Base-by-base conservation (phyloP, 257 asterid species). In the Plantago ovata region DNA sequence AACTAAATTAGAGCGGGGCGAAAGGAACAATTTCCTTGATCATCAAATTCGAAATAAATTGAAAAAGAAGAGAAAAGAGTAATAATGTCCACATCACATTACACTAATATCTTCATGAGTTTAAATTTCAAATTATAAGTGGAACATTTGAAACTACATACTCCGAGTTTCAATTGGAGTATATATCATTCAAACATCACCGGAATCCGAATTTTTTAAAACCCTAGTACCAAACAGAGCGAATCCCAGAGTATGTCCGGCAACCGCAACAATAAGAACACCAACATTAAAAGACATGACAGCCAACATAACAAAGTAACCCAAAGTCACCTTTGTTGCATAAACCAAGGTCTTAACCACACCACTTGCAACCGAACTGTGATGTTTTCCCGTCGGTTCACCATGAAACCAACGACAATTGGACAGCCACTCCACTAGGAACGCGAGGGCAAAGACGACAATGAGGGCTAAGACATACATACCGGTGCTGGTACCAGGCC, bases 211-310 rank as follows among this genome's bases (percentile, higher is more conserved):
- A 16, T 65, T 68, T 20, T 72, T 76, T 56, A 76, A 83, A 64
- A 59, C 36, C 68, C 84, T 53, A 49, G 80, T 74, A 3, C 85
- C 83, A 53, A 87, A 87, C 11, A 84, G 11, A 21, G 84, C 72
- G 58, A 74, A 82, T 13, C 94, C 91, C 6, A 82, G 19, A 6
- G 65, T 10, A n/a, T 84, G 94, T 2, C 94, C 96, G 0, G 56
- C 76, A 13, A 87, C 38, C 3, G 87, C 94, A 2, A 69, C 91
- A 44, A 81, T 63, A 24, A 87, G 74, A 8, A 75, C 85, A 0
- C 91, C 95, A 11, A 36, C 81, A 42, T 84, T 87, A 62, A 84
- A 87, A 12, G 91, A 84, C 94, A 87, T 87, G 9, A 87, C 80
- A 0, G 94, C 89, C 67, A 87, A 58, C 94, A 87, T 87, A 28